Evolutionary conservation across 1,284 basidiomycete species (phyloP), one percentile per base, ranked within the genome.

Genomic region (Moniliella sp.): DNA sequence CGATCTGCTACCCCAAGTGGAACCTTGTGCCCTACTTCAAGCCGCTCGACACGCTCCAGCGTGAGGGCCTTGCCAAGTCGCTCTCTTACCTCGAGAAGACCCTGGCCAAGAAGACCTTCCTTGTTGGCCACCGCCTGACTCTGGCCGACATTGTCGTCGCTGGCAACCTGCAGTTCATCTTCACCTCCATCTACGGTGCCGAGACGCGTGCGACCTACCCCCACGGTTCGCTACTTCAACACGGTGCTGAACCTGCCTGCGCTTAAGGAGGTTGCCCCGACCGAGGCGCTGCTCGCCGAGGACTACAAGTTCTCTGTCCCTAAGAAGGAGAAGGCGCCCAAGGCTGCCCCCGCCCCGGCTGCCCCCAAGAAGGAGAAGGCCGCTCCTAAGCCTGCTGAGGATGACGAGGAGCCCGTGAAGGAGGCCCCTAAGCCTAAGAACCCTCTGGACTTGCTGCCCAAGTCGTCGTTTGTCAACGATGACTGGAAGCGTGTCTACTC

Each of bases 401-500:
- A n/a, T n/a, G n/a, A n/a, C n/a, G n/a, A n/a, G n/a, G n/a, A n/a
- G n/a, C n/a, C n/a, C n/a, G n/a, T n/a, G n/a, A n/a, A n/a, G n/a
- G 69, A 71, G 35, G 61, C 46, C 26, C 73, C 75, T 49, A 76
- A 88, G 65, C 70, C 67, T 37, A 86, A 86, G 73, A 91, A 93
- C 72, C 86, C 86, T 18, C 74, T 91, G 33, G 88, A 93, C 43
- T 69, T 70, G 40, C 72, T 91, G 35, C 82, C 86, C 48, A 88
- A 88, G 67, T 82, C 79, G 12, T 66, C 71, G 10, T 78, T 93
- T 68, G 83, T 84, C 68, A 75, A 94, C 37, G 86, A 94, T 64
- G 84, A 93, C 66, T 91, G 81, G 80, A 94, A 94, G 68, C 75
- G 83, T 33, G 76, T 78, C 37, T 94, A 94, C 71, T 91, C 83